Evolutionary conservation across 176 grass and related monocot genomes (phyloP).

Genomic region (Avena sativa): DNA sequence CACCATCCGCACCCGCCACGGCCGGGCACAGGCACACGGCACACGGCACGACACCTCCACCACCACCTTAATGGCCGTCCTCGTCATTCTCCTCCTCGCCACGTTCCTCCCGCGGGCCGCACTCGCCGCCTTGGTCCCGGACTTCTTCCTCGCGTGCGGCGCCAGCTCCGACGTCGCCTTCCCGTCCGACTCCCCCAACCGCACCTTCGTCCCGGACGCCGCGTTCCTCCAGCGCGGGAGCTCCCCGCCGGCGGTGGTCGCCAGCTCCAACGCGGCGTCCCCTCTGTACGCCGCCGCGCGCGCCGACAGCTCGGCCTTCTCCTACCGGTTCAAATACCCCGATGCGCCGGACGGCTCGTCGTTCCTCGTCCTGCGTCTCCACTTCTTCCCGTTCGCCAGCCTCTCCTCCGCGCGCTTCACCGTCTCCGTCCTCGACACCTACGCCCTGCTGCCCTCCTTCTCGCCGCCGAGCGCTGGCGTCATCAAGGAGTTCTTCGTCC

Average conservation of each 20-base stretch:
- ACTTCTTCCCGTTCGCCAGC: constrained; percentile 67
- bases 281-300: constrained; percentile 72
- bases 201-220: constrained; percentile 44
- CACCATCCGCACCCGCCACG: background rate
- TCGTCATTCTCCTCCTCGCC: constrained; percentile 3
- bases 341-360: background rate
- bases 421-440: constrained; percentile 42
- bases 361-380: constrained; percentile 78
- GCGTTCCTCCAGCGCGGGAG: background rate
- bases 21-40: background rate
- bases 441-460: constrained; percentile 52
- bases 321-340: constrained; percentile 34
- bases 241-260: background rate
- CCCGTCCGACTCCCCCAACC: constrained; percentile 41
- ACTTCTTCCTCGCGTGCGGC: constrained; percentile 62
- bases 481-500: constrained; percentile 81
- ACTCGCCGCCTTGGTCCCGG: constrained; percentile 26
- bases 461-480: constrained; percentile 33
- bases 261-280: constrained; percentile 15
- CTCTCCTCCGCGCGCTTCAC: constrained; percentile 53
- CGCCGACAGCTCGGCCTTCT: constrained; percentile 20
- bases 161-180: constrained; percentile 14
- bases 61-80: constrained; percentile 1
- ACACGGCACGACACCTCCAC: background rate
- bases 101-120: background rate